These are phyloP conservation scores for Aristolochia californica DNA, from an alignment of 164 flowering plant genomes.

Conservation along the genomic window DNA sequence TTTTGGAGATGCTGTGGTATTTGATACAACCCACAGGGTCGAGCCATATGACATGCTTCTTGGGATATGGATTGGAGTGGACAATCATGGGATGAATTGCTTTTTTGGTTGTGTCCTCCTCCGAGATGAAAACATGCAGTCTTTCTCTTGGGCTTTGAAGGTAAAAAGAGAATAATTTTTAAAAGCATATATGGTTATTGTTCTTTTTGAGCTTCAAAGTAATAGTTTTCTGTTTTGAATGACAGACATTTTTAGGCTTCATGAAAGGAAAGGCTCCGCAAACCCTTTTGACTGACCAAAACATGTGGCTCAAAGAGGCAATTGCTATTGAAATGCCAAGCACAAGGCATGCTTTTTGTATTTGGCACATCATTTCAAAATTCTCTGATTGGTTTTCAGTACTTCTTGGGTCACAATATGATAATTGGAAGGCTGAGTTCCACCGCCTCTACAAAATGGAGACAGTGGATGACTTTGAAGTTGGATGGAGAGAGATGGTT, in stretches of 20 bases:
- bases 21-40: slow-evolving; percentile 69
- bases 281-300: slow-evolving; percentile 69
- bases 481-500: slow-evolving; percentile 66
- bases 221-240: slow-evolving; percentile 5
- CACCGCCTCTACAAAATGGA: slow-evolving; percentile 53
- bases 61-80: slow-evolving; percentile 75
- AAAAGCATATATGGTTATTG: background rate
- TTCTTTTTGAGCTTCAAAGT: background rate
- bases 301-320: slow-evolving; percentile 77
- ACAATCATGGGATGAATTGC: slow-evolving; percentile 61
- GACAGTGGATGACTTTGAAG: slow-evolving; percentile 54
- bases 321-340: slow-evolving; percentile 52
- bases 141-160: slow-evolving; percentile 84
- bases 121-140: slow-evolving; percentile 59
- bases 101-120: slow-evolving; percentile 70
- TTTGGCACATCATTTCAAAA: slow-evolving; percentile 62
- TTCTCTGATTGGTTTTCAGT: slow-evolving; percentile 73
- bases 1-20: slow-evolving; percentile 65
- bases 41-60: slow-evolving; percentile 71
- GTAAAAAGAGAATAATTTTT: slow-evolving; percentile 18
- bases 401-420: slow-evolving; percentile 55
- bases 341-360: slow-evolving; percentile 74
- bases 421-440: slow-evolving; percentile 67
- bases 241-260: slow-evolving; percentile 58
- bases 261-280: slow-evolving; percentile 73